Evolutionary conservation across 192 early-diverging fungal genomes (phyloP).

Genomic region (Pilaira anomala): DNA sequence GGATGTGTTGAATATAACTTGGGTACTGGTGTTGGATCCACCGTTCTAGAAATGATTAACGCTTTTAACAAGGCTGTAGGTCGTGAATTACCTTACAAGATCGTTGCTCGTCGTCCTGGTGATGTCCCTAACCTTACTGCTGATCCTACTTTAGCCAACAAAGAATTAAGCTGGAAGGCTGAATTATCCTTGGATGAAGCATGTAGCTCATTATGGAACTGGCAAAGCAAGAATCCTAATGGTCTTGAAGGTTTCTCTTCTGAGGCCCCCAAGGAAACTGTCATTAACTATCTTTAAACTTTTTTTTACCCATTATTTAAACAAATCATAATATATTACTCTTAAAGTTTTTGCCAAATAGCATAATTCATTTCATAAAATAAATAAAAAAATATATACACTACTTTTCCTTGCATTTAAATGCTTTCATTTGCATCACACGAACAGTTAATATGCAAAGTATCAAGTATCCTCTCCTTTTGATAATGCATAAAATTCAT

Average conservation of each 20-base stretch:
- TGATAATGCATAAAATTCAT: too few relatives aligned
- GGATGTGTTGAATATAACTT: conserved; percentile 80
- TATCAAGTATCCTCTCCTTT: background rate
- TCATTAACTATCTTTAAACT: conserved; percentile 24
- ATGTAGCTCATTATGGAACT: conserved; percentile 69
- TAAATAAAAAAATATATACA: background rate
- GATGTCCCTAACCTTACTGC: conserved; percentile 87
- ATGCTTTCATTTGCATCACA: too few relatives aligned
- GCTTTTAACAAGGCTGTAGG: conserved; percentile 80
- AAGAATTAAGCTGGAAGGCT: conserved; percentile 66
- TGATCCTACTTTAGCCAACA: conserved; percentile 61
- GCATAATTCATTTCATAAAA: background rate
- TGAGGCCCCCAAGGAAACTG: conserved; percentile 28
- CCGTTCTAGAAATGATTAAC: conserved; percentile 89
- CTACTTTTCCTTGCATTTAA: background rate
- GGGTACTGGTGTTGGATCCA: conserved; percentile 84
- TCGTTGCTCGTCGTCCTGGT: conserved; percentile 67
- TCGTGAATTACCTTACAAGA: conserved; percentile 68
- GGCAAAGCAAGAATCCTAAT: conserved; percentile 67
- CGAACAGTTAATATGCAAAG: too few relatives aligned
- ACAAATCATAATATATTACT: too few relatives aligned
- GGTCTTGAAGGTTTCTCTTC: conserved; percentile 46
- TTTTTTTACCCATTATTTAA: too few relatives aligned
- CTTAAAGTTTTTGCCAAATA: too few relatives aligned
- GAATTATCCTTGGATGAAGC: conserved; percentile 54